Percentiles rank a stretch among this genome's conserved stretches.
Conservation (phyloP, 2,329 filamentous ascomycete species). For the Ophiostoma angusticollis region DNA sequence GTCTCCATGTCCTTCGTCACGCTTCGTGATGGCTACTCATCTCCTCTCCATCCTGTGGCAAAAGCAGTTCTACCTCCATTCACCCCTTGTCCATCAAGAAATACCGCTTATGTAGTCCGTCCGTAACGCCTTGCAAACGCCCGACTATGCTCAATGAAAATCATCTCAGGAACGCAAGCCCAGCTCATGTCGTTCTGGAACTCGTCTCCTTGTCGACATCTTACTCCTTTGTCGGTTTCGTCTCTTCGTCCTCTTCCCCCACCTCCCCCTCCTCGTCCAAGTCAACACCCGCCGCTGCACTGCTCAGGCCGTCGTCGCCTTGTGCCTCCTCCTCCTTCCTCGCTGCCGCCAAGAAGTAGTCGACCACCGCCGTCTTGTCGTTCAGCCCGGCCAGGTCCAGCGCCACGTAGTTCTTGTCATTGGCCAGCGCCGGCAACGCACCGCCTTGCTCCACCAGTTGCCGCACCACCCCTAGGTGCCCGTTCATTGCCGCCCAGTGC, state of each 20-base stretch:
- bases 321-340: slow-evolving; percentile 19
- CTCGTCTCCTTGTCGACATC: no score
- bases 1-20: no score
- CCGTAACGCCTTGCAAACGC: no score
- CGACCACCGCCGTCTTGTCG: slow-evolving; percentile 52
- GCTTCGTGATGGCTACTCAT: no score
- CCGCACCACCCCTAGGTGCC: slow-evolving; percentile 71
- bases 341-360: slow-evolving; percentile 43
- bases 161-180: no score
- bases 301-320: slow-evolving; percentile 1
- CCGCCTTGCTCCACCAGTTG: slow-evolving; percentile 63
- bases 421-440: slow-evolving; percentile 65
- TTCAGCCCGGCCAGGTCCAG: slow-evolving; percentile 62
- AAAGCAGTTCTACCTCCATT: no score
- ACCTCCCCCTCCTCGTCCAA: background rate
- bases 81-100: no score
- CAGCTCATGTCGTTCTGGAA: no score
- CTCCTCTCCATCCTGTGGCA: no score
- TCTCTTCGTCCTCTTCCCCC: background rate
- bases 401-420: slow-evolving; percentile 72
- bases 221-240: background rate
- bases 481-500: slow-evolving; percentile 88
- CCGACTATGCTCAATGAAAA: no score
- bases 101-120: no score
- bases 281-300: slow-evolving; percentile 3